phyloP scores from a whole-genome alignment of 257 asterid genomes.

The Solanum appendiculatum region DNA sequence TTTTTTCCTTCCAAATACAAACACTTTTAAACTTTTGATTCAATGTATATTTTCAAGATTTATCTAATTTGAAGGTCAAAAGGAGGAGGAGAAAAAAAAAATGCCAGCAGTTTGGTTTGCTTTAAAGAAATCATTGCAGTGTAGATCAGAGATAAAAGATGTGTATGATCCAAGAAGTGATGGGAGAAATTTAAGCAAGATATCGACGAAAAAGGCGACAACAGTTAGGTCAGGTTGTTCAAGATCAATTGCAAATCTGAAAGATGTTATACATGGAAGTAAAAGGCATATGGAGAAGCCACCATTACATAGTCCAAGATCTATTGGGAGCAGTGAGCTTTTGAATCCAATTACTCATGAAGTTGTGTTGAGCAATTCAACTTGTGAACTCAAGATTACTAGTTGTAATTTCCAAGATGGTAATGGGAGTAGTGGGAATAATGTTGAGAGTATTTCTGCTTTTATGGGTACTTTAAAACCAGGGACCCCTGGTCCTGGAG shows the following conservation, averaged over 20 bases:
- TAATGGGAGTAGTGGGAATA: constrained; percentile 6
- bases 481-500: constrained; percentile 65
- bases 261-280: constrained; percentile 88
- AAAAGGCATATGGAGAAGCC: constrained; percentile 71
- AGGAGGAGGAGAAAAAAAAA: not conserved
- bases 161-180: constrained; percentile 41
- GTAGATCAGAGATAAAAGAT: constrained; percentile 48
- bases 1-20: not conserved
- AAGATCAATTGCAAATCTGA: constrained; percentile 76
- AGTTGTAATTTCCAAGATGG: constrained; percentile 24
- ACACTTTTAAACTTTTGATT: not conserved
- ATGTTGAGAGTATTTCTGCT: constrained; percentile 14
- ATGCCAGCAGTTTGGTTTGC: constrained; percentile 91
- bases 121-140: constrained; percentile 51
- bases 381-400: constrained; percentile 65
- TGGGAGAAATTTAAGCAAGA: constrained; percentile 24
- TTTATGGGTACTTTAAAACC: constrained; percentile 52
- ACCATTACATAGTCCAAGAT: constrained; percentile 74
- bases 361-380: constrained; percentile 54
- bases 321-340: constrained; percentile 78
- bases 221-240: constrained; percentile 64
- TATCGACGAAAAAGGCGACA: constrained; percentile 40
- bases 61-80: not conserved
- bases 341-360: constrained; percentile 75
- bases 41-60: not conserved